These are phyloP conservation scores for Asterella californica DNA, from an alignment of 225 moss, liverwort and hornwort genomes.

Conservation along the genomic window DNA sequence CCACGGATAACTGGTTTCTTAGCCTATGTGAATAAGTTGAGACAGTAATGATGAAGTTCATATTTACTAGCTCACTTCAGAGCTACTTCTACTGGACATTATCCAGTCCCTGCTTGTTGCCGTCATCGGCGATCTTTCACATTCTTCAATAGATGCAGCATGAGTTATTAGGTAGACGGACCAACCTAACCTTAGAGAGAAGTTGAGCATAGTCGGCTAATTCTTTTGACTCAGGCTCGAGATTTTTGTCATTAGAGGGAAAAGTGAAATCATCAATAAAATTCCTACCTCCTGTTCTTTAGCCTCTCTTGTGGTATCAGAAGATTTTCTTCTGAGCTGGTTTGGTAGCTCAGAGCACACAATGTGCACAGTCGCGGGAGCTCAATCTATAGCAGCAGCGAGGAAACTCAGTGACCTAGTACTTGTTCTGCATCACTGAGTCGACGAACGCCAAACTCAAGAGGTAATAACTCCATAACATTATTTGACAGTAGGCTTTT, in stretches of 20 bases:
- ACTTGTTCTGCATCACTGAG: neutral
- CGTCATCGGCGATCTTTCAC: conserved; percentile 1
- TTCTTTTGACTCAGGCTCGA: conserved; percentile 14
- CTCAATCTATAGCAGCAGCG: neutral
- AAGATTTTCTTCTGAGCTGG: neutral
- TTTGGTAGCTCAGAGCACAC: neutral
- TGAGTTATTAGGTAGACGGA: conserved; percentile 3
- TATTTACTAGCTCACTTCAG: neutral
- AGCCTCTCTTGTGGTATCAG: neutral
- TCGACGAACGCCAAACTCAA: neutral
- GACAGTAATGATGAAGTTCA: conserved; percentile 42
- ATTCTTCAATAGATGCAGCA: conserved; percentile 1
- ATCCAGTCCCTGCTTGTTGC: neutral
- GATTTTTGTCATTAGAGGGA: conserved; percentile 29
- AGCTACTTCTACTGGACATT: neutral
- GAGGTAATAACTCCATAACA: neutral
- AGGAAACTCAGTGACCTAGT: neutral
- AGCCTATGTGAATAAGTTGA: conserved; percentile 83
- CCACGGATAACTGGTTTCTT: conserved; percentile 81
- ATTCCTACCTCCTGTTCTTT: neutral
- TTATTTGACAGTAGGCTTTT: neutral
- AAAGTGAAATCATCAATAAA: conserved; percentile 11
- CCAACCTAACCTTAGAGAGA: neutral
- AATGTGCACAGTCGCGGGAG: neutral
- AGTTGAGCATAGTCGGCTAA: conserved; percentile 5